phyloP scores from a whole-genome alignment of 208 protist species.

The Willaertia magna region DNA sequence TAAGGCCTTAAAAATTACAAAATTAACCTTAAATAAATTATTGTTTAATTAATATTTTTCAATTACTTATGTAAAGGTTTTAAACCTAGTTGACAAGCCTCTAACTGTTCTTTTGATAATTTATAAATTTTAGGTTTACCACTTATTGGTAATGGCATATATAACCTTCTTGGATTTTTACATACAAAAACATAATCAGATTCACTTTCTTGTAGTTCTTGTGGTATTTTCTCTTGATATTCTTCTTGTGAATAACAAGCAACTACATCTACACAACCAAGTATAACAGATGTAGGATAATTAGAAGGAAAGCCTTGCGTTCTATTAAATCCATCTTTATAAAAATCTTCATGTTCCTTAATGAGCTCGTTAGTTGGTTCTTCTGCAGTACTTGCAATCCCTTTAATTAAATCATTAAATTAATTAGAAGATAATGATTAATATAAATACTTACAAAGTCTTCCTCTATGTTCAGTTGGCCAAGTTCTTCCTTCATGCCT shows the following conservation, averaged over 20 bases:
- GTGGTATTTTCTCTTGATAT: conserved; percentile 31
- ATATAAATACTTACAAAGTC: too few relatives aligned
- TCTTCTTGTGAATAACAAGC: conserved; percentile 50
- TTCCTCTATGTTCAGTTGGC: conserved; percentile 58
- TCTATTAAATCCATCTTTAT: conserved; percentile 34
- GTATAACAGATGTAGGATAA: conserved; percentile 65
- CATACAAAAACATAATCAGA: conserved; percentile 72
- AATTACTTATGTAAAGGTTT: neutral
- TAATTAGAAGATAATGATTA: too few relatives aligned
- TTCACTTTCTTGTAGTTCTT: conserved; percentile 46
- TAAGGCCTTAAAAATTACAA: too few relatives aligned
- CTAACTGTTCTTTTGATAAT: neutral
- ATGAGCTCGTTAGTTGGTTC: conserved; percentile 43
- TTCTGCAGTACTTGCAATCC: conserved; percentile 65
- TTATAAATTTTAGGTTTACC: conserved; percentile 5
- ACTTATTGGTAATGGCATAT: conserved; percentile 15
- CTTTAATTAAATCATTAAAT: too few relatives aligned
- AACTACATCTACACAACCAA: conserved; percentile 68
- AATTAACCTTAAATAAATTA: too few relatives aligned
- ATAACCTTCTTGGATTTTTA: conserved; percentile 46
- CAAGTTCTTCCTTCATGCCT: conserved; percentile 68
- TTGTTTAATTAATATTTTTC: too few relatives aligned
- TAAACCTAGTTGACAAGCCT: neutral
- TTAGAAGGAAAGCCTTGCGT: conserved; percentile 52
- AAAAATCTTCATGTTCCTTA: conserved; percentile 50